Base-by-base conservation (phyloP, 2,329 filamentous ascomycete genomes). In the Amauroascus verrucosus region DNA sequence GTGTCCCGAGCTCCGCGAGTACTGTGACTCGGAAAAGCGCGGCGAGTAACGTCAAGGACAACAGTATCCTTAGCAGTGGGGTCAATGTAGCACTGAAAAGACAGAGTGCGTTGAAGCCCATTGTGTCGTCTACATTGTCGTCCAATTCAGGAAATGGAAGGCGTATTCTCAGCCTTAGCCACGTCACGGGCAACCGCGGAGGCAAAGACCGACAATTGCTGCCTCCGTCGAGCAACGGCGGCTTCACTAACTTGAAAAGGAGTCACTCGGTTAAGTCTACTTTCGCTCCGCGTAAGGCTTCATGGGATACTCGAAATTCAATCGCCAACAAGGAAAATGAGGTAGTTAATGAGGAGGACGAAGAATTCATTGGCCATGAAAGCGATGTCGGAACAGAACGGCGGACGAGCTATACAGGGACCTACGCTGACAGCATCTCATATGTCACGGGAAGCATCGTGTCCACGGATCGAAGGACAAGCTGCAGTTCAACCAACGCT, bases 81-180 rank as follows among this genome's bases (percentile, higher is more conserved):
- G 66, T 76, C 24, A 70, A 71, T 9, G 70, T 76, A 64, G 73
- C 73, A 13, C 58, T 77, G 62, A 78, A 72, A 71, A 79, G 61
- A 75, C 77, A 67, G 69, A 76, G 65, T 54, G 57, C 79, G 64
- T 62, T 72, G 69, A 48, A 71, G 64, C 51, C 68, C 62, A 53
- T 64, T 13, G 55, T 61, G 13, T 65, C 65, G 22, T 67, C 80
- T 1, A 74, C 71, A 16, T 70, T 77, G 1, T 67, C 72, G 40
- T 67, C 72, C 2, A 69, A 69, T 46, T 72, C 74, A 16, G 73
- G 80, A 63, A 64, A 77, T 70, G 78, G 82, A 65, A 80, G 91
- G 38, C 83, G 93, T 47, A 96, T 97, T 63, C 79, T 94, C 55
- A 95, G 88, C 48, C 80, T 97, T 33, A 94, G 85, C 66, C 88